phyloP scores from a whole-genome alignment of 192 early-diverging fungal genomes.

The Phycomyces blakesleeanus region DNA sequence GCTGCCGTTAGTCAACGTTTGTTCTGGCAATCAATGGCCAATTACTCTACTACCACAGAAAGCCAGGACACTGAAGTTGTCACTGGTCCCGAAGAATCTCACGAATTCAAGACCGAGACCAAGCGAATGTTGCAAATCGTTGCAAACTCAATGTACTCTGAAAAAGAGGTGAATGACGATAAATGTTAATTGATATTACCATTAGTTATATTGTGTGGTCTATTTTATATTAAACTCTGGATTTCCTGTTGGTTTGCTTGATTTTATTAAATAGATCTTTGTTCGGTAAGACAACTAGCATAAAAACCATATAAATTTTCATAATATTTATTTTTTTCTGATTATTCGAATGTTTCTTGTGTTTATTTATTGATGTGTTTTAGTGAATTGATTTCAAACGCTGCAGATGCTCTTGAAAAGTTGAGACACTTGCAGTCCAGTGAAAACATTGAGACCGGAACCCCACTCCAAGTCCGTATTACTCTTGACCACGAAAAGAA shows the following conservation, averaged over 20 bases:
- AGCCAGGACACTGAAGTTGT: constrained; percentile 15
- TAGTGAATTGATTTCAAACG: constrained; percentile 62
- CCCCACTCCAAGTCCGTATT: constrained; percentile 59
- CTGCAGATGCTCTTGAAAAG: constrained; percentile 62
- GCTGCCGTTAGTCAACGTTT: neutral
- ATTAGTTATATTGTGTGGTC: too few species aligned
- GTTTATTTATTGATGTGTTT: neutral
- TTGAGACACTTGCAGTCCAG: constrained; percentile 50
- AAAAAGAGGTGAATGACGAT: constrained; percentile 50
- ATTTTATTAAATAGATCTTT: constrained; percentile 37
- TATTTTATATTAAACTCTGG: too few species aligned
- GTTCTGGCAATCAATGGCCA: neutral
- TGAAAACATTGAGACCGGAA: constrained; percentile 38
- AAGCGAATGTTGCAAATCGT: constrained; percentile 60
- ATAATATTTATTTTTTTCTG: neutral
- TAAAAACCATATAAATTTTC: neutral
- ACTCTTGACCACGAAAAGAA: constrained; percentile 46
- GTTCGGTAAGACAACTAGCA: constrained; percentile 32
- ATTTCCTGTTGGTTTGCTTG: neutral
- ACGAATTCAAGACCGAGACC: constrained; percentile 59
- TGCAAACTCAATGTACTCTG: constrained; percentile 61
- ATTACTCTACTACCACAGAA: neutral
- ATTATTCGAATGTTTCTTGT: too few species aligned
- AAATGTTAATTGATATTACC: too few species aligned
- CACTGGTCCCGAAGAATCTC: constrained; percentile 27